These are phyloP conservation scores for Eucalyptus albens DNA, from an alignment of 345 rosid species.

Conservation along the genomic window DNA sequence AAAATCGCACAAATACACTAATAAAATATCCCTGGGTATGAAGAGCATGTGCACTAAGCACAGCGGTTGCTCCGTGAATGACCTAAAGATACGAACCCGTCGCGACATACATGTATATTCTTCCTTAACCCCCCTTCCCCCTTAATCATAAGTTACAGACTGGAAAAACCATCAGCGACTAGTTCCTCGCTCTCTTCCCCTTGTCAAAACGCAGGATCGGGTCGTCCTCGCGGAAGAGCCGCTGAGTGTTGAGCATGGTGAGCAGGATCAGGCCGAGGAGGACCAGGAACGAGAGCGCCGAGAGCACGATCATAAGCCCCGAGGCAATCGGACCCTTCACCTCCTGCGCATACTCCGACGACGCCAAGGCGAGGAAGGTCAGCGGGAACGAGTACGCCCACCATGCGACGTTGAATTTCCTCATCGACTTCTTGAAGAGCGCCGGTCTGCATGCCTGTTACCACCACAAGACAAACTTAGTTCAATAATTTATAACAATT, in stretches of 20 bases:
- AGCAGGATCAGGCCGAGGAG: constrained; percentile 1
- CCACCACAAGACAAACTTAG: neutral
- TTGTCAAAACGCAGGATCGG: constrained; percentile 5
- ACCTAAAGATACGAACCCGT: neutral
- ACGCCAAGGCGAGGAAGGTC: constrained; percentile 18
- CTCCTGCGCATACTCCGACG: constrained; percentile 9
- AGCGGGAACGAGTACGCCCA: constrained; percentile 33
- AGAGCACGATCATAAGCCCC: constrained; percentile 7
- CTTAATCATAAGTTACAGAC: neutral
- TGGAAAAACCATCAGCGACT: neutral
- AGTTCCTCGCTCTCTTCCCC: neutral
- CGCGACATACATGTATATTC: neutral
- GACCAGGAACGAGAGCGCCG: constrained; percentile 17
- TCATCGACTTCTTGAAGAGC: constrained; percentile 25
- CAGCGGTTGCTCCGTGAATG: neutral
- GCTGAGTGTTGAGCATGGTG: constrained; percentile 1
- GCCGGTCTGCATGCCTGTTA: constrained; percentile 15
- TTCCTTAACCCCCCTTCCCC: neutral
- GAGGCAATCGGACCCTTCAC: constrained; percentile 11
- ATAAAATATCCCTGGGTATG: no score
- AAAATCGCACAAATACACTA: no score
- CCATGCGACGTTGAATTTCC: constrained; percentile 22
- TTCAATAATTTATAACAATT: neutral
- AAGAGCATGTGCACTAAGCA: no score
- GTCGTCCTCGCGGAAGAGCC: constrained; percentile 7